Percentiles rank a stretch among this genome's conserved stretches.
Evolutionary conservation across 2,329 filamentous ascomycete genomes (phyloP).

Genomic region (Lachnellula willkommii): DNA sequence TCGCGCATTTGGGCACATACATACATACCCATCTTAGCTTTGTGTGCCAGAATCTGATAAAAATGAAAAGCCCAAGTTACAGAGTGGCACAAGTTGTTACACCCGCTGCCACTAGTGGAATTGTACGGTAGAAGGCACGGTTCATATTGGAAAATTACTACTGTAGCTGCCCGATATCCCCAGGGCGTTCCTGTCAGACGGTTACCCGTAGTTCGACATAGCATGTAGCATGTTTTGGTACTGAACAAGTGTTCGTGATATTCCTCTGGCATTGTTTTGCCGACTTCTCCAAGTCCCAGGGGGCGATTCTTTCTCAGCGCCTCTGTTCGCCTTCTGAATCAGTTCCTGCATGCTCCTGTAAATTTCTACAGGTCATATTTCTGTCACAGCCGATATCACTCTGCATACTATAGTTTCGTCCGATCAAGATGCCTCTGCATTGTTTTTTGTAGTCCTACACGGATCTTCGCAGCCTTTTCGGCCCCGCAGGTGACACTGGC

Average conservation of each 20-base stretch:
- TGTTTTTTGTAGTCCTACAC: conserved; percentile 10
- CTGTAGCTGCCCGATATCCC: not conserved
- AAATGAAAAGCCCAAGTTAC: not conserved
- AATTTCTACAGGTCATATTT: conserved; percentile 1
- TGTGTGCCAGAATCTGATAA: not conserved
- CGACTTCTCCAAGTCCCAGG: not conserved
- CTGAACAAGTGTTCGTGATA: not conserved
- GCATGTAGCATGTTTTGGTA: not conserved
- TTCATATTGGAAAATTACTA: not conserved
- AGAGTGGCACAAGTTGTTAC: not conserved
- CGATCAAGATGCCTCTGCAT: not conserved
- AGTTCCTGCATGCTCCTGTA: not conserved
- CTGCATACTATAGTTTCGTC: conserved; percentile 1
- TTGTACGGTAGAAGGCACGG: not conserved
- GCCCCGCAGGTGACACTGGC: not conserved
- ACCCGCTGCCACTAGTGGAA: not conserved
- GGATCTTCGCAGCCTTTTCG: conserved; percentile 7
- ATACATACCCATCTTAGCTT: not conserved
- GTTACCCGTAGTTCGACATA: not conserved
- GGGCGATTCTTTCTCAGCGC: not conserved
- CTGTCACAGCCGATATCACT: not conserved
- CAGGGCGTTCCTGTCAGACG: not conserved
- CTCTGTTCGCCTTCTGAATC: not conserved
- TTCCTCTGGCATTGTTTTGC: not conserved
- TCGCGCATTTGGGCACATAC: not conserved